A percentile compares a stretch with the other conserved stretches of the same genome.
Conservation (phyloP, 176 grass and related monocot genomes). For the Panicum miliaceum region DNA sequence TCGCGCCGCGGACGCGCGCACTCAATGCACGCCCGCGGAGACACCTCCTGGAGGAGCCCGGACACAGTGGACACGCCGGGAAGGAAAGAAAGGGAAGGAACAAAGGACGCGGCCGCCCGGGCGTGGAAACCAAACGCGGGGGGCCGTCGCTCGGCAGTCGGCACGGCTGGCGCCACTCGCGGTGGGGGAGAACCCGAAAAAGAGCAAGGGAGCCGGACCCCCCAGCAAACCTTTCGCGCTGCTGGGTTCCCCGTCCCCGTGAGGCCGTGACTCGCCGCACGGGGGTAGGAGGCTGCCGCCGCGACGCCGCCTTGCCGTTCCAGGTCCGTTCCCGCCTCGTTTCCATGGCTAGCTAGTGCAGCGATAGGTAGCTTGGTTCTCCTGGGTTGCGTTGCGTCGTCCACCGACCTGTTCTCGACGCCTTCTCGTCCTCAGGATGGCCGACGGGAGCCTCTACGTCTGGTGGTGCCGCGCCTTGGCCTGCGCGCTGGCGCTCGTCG, state of each 20-base stretch:
- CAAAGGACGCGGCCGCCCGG: slow-evolving; percentile 10
- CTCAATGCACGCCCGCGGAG: not conserved
- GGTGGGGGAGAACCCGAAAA: not conserved
- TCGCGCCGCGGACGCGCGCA: not conserved
- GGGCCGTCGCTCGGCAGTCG: slow-evolving; percentile 21
- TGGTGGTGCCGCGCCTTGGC: slow-evolving; percentile 25
- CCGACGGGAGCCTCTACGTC: not conserved
- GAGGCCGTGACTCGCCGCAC: not conserved
- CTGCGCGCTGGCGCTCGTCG: slow-evolving; percentile 43
- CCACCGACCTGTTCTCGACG: not conserved
- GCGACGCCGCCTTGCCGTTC: not conserved
- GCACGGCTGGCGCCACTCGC: not conserved
- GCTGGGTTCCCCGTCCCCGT: not conserved
- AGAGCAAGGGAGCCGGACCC: not conserved
- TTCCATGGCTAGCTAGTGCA: not conserved
- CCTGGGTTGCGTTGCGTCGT: not conserved
- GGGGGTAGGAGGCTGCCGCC: not conserved
- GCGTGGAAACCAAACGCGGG: slow-evolving; percentile 7
- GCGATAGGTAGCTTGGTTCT: not conserved
- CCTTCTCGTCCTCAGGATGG: slow-evolving; percentile 38
- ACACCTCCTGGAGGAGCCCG: not conserved
- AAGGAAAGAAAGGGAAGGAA: not conserved
- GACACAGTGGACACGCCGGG: not conserved
- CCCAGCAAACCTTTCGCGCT: no score
- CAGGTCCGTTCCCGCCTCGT: slow-evolving; percentile 28